Base-by-base conservation (phyloP, 2,329 filamentous ascomycete genomes). In the Sporothrix euskadiensis region DNA sequence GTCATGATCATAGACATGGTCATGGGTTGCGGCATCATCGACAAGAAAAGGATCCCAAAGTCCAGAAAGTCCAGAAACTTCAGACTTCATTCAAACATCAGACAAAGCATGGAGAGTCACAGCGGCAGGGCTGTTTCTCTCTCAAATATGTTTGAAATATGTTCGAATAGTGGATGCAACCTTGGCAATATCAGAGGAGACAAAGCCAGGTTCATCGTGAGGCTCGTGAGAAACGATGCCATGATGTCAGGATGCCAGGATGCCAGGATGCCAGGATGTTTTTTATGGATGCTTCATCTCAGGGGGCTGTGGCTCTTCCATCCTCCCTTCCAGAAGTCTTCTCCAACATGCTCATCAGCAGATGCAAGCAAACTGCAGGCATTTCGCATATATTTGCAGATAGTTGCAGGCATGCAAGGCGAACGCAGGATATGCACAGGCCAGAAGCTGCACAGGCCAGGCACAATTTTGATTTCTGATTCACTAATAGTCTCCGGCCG, bases 101-200 rank as follows among this genome's bases (percentile, higher is more conserved):
- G 12, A 49, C 44, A 49, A 49, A 49, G 44, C 44, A 16, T 19
- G 44, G 10, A 49, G 14, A 52, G 39, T 39, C n/a, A 52, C 22
- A 52, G 16, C 52, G 44, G 44, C 65, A 52, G 65, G 35, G 44
- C 52, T n/a, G 39, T 49, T 52, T 52, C 44, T 68, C 47, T 68
- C 44, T 68, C 22, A 52, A 47, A 49, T 68, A 9, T 54, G 66
- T 70, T 70, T 35, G 49, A 57, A 41, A 32, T 44, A 47, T 57
- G 68, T 59, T 47, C n/a, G 68, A 70, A 70, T 57, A 70, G 35
- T 52, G 12, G 68, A 44, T 69, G 32, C 52, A 70, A 70, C 68
- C 68, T 41, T 26, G 68, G 19, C 22, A 69, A 59, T 70, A 70
- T 9, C n/a, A 47, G 30, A 56, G 39, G n/a, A 41, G n/a, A 44